Evolutionary conservation across 495 filamentous ascomycete genomes (phyloP), one percentile per base, ranked within the genome.

Genomic region (Astrocystis sublimbata): DNA sequence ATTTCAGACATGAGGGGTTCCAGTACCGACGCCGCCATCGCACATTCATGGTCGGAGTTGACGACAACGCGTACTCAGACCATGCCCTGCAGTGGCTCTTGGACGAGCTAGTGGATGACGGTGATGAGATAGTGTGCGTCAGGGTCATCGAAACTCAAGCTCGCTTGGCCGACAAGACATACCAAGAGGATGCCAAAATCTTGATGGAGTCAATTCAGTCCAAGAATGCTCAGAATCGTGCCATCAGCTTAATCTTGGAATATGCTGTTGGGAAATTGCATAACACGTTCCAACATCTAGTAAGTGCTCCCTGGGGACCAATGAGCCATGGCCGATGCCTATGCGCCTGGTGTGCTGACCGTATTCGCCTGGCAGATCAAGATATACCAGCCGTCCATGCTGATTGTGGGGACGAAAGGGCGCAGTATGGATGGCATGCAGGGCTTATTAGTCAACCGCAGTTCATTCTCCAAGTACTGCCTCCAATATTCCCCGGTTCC

Each of bases 381-480:
- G 64, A 89, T 97, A 51, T 94, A 98, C 72, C 91, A 96, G 72
- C 94, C 94, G 15, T 91, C 90, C 6, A 91, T 97, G 76, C 85
- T 98, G n/a, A 85, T 98, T 30, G 94, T 98, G 23, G 94, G 94
- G 35, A 98, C 94, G 2, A 84, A 90, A 61, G 94, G 94, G 45
- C 86, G 92, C 54, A 92, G 87, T 51, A 80, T 97, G 6, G 90
- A 90, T 40, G 92, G 94, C 50, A 84, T 98, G 30, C 92, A 97
- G 75, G 89, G 90, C 46, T 82, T 98, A n/a, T 83, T 97, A 28
- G 89, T 89, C 13, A 80, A 81, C 45, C 79, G 81, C 30, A 94
- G 92, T 64, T 96, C 92, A 0, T 92, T 98, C 58, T 96, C 92
- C 28, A 97, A 97, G 69, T 98, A 96, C 78, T 97, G 94, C 66